Evolutionary conservation across 2,329 filamentous ascomycete genomes (phyloP).

Genomic region (Mollisiaceae sp.): DNA sequence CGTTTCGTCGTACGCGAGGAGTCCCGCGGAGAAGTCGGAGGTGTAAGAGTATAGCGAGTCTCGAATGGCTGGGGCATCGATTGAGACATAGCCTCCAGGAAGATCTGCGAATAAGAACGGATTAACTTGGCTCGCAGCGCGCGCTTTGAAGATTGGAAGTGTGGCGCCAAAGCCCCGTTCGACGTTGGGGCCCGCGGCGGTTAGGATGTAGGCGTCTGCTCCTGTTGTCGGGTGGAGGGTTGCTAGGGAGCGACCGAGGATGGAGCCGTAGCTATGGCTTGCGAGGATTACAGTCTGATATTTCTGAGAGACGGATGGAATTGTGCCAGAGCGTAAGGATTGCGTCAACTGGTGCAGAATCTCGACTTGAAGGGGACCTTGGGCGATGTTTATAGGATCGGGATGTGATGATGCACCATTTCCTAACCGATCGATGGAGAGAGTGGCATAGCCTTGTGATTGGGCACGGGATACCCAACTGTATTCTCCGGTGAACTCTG

Average conservation of each 20-base stretch:
- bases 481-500: conserved; percentile 10
- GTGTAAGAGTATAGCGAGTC: background rate
- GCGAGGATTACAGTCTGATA: conserved; percentile 47
- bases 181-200: background rate
- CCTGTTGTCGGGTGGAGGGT: background rate
- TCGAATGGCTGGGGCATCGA: background rate
- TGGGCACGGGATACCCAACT: conserved; percentile 25
- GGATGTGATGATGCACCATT: conserved; percentile 29
- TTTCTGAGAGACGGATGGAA: conserved; percentile 13
- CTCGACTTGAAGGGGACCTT: conserved; percentile 30
- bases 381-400: conserved; percentile 31
- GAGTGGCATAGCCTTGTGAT: conserved; percentile 24
- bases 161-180: background rate
- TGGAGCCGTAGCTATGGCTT: conserved; percentile 43
- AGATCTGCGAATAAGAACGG: background rate
- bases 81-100: background rate
- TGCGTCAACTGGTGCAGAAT: conserved; percentile 11
- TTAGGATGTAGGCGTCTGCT: background rate
- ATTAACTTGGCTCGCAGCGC: background rate
- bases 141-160: background rate
- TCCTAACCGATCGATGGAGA: conserved; percentile 28
- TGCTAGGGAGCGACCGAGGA: background rate
- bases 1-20: conserved; percentile 14
- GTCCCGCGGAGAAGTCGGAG: conserved; percentile 10
- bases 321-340: conserved; percentile 1